These are phyloP conservation scores for Talaromyces amestolkiae DNA, from an alignment of 2,329 filamentous ascomycete species.

Conservation along the genomic window DNA sequence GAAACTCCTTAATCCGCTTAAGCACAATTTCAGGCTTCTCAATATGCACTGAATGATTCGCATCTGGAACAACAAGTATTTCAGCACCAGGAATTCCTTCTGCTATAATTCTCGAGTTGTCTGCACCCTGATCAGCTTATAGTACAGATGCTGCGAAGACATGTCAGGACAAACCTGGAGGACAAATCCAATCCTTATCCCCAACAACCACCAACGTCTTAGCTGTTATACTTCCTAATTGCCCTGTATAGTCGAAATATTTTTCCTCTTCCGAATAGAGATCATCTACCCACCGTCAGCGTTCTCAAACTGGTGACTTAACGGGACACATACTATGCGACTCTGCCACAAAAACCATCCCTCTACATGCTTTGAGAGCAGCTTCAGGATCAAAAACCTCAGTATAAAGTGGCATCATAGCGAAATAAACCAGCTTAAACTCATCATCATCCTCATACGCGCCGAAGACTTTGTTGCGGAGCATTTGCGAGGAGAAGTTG, in stretches of 20 bases:
- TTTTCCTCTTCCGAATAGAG: neutral
- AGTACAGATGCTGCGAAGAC: neutral
- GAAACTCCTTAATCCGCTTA: neutral
- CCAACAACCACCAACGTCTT: neutral
- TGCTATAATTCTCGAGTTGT: neutral
- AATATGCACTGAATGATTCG: neutral
- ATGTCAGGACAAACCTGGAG: neutral
- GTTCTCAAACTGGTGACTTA: neutral
- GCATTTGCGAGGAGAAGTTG: neutral
- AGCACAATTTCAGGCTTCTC: neutral
- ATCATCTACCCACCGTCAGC: neutral
- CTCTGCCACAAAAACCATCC: neutral
- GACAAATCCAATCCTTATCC: neutral
- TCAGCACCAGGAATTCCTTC: neutral
- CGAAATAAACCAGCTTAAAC: neutral
- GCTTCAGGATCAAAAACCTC: neutral
- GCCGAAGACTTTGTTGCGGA: neutral
- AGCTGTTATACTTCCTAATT: neutral
- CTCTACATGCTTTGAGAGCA: neutral
- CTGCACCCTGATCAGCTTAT: neutral
- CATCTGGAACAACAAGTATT: neutral
- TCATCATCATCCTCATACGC: neutral
- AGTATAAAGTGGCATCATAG: neutral
- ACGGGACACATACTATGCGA: neutral
- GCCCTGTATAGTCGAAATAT: neutral